Conservation (phyloP, 2,329 filamentous ascomycete genomes). For the Stagonosporopsis vannaccii region DNA sequence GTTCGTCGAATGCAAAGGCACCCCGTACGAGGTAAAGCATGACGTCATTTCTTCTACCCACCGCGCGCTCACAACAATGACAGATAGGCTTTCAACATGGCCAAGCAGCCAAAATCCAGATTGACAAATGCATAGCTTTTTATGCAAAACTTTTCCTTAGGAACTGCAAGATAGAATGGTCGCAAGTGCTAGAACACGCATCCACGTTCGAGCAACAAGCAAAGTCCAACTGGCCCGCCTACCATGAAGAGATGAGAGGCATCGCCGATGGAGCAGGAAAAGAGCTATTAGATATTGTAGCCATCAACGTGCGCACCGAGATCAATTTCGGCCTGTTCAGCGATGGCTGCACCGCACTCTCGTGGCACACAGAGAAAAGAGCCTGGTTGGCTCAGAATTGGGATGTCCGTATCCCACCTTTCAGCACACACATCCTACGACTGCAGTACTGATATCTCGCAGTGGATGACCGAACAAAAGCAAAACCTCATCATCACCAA, state of each 20-base stretch:
- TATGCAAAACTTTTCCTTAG: constrained; percentile 57
- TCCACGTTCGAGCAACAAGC: constrained; percentile 57
- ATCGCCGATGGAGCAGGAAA: constrained; percentile 60
- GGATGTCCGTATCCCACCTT: constrained; percentile 52
- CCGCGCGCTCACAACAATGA: background rate
- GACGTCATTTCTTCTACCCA: constrained; percentile 23
- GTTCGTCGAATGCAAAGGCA: constrained; percentile 52
- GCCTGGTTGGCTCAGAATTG: constrained; percentile 65
- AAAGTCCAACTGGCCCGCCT: constrained; percentile 51
- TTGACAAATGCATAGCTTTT: constrained; percentile 55
- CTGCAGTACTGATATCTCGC: background rate
- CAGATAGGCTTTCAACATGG: constrained; percentile 62
- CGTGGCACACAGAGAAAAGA: constrained; percentile 51
- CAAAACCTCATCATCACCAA: constrained; percentile 59
- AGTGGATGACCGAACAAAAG: constrained; percentile 62
- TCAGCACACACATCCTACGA: background rate
- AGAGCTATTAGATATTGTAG: constrained; percentile 61
- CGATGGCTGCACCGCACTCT: constrained; percentile 65
- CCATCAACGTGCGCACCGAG: constrained; percentile 65
- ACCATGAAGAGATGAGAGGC: constrained; percentile 58
- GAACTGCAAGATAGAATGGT: constrained; percentile 58
- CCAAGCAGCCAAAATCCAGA: constrained; percentile 47
- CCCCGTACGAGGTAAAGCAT: constrained; percentile 51
- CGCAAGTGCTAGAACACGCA: constrained; percentile 55
- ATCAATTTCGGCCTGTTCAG: constrained; percentile 65